Conservation (phyloP, 208 protist species). For the Jaenimonas drosophilae region DNA sequence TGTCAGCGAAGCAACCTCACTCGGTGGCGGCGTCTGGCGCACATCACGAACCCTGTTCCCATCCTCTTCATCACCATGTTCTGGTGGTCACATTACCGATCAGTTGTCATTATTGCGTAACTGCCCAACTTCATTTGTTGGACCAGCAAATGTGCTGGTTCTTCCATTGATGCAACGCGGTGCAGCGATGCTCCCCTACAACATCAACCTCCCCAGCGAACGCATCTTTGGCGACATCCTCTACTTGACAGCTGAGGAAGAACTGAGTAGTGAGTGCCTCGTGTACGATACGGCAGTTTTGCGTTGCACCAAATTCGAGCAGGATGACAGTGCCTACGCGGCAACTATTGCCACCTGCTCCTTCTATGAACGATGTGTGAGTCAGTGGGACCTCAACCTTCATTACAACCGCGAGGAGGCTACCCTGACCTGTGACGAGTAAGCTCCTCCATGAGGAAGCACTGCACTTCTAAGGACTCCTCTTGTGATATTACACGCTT, state of each 20-base stretch:
- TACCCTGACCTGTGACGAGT: no score
- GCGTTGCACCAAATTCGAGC: background rate
- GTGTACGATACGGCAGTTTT: constrained; percentile 74
- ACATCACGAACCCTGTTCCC: constrained; percentile 33
- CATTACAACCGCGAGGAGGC: no score
- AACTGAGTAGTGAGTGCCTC: constrained; percentile 25
- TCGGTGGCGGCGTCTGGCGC: constrained; percentile 82
- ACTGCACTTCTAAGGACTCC: no score
- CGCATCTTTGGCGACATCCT: constrained; percentile 24
- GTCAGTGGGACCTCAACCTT: constrained; percentile 32
- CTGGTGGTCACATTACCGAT: background rate
- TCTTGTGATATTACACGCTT: no score
- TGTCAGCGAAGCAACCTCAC: constrained; percentile 16
- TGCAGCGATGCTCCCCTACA: constrained; percentile 57
- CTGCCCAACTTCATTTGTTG: constrained; percentile 22
- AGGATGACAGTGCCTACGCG: background rate
- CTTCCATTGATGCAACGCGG: constrained; percentile 83
- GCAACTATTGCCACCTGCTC: constrained; percentile 45
- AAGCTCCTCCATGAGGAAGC: no score
- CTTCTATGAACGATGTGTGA: constrained; percentile 70
- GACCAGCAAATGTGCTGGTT: constrained; percentile 30
- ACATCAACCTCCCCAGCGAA: constrained; percentile 13
- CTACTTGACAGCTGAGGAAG: background rate
- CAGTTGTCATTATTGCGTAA: background rate
- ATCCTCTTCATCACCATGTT: background rate